Percentiles rank a stretch among this genome's conserved stretches.
Conservation (phyloP, 345 rosid genomes). For the Eucalyptus pauciflora region DNA sequence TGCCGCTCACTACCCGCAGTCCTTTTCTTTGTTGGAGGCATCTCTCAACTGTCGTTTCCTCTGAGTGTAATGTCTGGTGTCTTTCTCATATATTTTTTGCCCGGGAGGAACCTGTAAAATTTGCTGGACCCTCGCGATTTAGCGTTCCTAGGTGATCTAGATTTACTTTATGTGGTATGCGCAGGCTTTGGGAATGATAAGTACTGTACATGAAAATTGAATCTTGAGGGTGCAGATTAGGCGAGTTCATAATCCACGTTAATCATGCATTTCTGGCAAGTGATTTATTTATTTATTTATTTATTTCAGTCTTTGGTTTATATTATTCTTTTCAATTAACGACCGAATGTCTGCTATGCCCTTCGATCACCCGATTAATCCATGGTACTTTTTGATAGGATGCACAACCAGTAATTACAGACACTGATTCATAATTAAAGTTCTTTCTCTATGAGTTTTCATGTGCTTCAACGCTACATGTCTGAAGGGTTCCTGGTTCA, state of each 20-base stretch:
- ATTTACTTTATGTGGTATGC: background rate
- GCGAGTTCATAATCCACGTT: background rate
- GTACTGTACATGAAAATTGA: background rate
- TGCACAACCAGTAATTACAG: background rate
- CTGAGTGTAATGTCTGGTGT: background rate
- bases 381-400: background rate
- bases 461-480: background rate
- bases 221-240: background rate
- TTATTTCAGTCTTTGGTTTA: too few relatives aligned
- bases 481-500: background rate
- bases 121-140: background rate
- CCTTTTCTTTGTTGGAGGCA: too few relatives aligned
- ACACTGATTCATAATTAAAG: background rate
- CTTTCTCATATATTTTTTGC: too few relatives aligned
- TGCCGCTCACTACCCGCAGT: too few relatives aligned
- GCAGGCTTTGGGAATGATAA: background rate
- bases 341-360: fast-evolving
- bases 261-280: background rate
- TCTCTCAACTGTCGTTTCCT: too few relatives aligned
- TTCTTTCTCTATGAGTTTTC: background rate
- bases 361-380: background rate
- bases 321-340: background rate
- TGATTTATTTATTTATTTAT: background rate
- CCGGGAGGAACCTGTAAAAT: too few relatives aligned
- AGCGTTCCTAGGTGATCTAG: background rate